Base-by-base conservation (phyloP, 768 basidiomycete genomes). In the Boletus barrowsii region DNA sequence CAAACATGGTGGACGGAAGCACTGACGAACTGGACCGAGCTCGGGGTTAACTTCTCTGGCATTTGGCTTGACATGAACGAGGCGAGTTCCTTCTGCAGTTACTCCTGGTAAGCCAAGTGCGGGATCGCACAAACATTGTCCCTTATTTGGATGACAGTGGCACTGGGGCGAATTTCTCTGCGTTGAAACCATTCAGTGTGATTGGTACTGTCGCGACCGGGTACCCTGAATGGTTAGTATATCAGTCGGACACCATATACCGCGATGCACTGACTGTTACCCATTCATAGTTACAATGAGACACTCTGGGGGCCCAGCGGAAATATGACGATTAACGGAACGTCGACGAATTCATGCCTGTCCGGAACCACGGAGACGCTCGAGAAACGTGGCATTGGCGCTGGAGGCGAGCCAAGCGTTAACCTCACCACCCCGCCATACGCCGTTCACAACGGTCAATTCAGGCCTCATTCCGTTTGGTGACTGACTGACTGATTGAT, bases 51-150 rank as follows among this genome's bases (percentile, higher is more conserved):
- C n/a, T 83, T 80, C 60, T 79, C 79, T 20, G 85, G 84, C 1
- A 76, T 87, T 42, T 88, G 86, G 86, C 70, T 86, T 1, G 82
- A 86, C 63, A 84, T 86, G 84, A 86, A 87, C 53, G 86, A 87
- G 55, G 69, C 76, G 14, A 79, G 76, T n/a, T 83, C 82, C 1
- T 87, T 88, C 68, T 86, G 84, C 62, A 75, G 78, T 47, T 75
- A 80, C 6, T 84, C 82, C 2, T 84, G 83, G 80, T 80, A 54
- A 49, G 65, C 42, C 4, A n/a, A 24, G 14, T 3, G 17, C 3
- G 7, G 14, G 10, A 11, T 18, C 17, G 2, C 6, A 13, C 10
- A n/a, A 5, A 1, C 7, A 29, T 50, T 4, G 30, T 8, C 10
- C 13, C 44, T 65, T 14, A 65, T 35, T 33, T 24, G 2, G 20